Evolutionary conservation across 805 yeast species (phyloP).

Genomic region (Torulaspora delbrueckii): DNA sequence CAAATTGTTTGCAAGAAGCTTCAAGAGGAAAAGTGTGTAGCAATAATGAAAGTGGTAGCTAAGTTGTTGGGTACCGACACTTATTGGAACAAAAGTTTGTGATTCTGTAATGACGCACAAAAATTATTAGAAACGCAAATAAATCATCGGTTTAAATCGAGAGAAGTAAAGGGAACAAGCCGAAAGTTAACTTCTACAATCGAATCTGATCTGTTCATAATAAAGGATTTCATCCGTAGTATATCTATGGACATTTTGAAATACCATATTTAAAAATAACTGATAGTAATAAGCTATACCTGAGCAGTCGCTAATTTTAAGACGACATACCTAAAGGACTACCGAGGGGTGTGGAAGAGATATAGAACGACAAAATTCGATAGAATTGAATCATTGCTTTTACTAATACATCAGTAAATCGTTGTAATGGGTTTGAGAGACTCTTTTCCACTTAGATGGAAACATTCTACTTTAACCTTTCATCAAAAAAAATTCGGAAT

Average conservation of each 20-base stretch:
- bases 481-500: not conserved
- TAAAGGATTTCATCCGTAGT: not conserved
- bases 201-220: not conserved
- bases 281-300: not conserved
- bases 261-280: not conserved
- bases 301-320: not conserved
- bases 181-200: not conserved
- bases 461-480: not conserved
- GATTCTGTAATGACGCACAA: not conserved
- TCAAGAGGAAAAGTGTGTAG: constrained; percentile 58
- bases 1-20: constrained; percentile 57
- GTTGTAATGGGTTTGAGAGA: not conserved
- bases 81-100: constrained; percentile 16
- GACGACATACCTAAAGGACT: not conserved
- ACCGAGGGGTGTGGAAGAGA: not conserved
- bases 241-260: not conserved
- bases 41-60: constrained; percentile 40
- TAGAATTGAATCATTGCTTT: not conserved
- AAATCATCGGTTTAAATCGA: not conserved
- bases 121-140: not conserved
- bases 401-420: not conserved
- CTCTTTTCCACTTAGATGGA: not conserved
- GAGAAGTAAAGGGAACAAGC: not conserved
- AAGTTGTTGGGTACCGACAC: constrained; percentile 24
- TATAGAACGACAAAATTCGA: not conserved